Evolutionary conservation across 1,284 basidiomycete species (phyloP).

Genomic region (Apiotrichum sp.): DNA sequence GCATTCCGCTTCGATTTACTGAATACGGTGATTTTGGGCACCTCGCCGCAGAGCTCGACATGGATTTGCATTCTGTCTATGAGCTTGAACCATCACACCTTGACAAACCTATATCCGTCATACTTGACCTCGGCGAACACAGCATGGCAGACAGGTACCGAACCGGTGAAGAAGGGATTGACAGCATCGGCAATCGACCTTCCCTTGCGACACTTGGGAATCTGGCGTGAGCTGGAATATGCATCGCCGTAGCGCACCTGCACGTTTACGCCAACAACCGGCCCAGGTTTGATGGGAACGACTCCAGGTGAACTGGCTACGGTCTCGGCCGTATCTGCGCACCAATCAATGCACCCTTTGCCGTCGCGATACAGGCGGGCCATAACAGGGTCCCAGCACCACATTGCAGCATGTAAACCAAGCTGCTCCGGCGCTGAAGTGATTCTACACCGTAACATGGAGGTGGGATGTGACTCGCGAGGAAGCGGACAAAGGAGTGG

Average conservation of each 20-base stretch:
- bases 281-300: slow-evolving; percentile 23
- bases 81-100: neutral
- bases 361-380: slow-evolving; percentile 54
- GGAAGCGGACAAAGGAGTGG: slow-evolving; percentile 66
- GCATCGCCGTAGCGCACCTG: slow-evolving; percentile 48
- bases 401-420: slow-evolving; percentile 60
- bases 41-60: slow-evolving; percentile 52
- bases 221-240: slow-evolving; percentile 47
- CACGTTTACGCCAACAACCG: slow-evolving; percentile 53
- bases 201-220: slow-evolving; percentile 74
- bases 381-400: slow-evolving; percentile 64
- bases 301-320: slow-evolving; percentile 9
- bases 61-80: slow-evolving; percentile 64
- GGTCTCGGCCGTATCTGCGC: slow-evolving; percentile 53
- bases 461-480: slow-evolving; percentile 28
- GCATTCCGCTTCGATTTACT: slow-evolving; percentile 78
- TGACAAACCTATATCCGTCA: slow-evolving; percentile 67
- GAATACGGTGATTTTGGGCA: slow-evolving; percentile 62
- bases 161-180: slow-evolving; percentile 46
- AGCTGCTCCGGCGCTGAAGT: slow-evolving; percentile 51
- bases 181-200: slow-evolving; percentile 57
- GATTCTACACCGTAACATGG: slow-evolving; percentile 30
- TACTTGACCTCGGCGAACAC: slow-evolving; percentile 85
- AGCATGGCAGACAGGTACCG: slow-evolving; percentile 18
- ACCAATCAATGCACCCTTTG: slow-evolving; percentile 57